These are phyloP conservation scores for Oropetium thomaeum DNA, from an alignment of 176 grass and related monocot genomes.

Conservation along the genomic window DNA sequence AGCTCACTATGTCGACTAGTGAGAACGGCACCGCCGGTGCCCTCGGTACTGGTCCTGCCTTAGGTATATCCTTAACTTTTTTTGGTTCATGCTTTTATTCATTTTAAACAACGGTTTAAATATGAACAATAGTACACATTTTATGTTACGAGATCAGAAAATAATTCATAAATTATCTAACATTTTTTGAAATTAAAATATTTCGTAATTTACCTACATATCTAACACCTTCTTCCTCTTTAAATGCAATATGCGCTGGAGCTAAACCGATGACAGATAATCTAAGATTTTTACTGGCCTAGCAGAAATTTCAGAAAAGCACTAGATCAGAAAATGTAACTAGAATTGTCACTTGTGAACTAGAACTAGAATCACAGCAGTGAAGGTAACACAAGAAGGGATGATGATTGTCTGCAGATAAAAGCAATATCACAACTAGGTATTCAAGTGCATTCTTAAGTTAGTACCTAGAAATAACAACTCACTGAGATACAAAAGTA, in stretches of 20 bases:
- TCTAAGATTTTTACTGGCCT: slow-evolving; percentile 13
- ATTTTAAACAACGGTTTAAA: no score
- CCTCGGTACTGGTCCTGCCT: no score
- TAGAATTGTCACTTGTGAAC: background rate
- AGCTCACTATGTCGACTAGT: no score
- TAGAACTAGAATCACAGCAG: background rate
- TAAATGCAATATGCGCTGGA: slow-evolving; percentile 62
- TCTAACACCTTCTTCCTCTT: slow-evolving; percentile 76
- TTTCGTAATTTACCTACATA: no score
- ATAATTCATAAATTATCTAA: no score
- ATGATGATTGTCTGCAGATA: background rate
- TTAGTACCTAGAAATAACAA: background rate
- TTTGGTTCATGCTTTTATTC: no score
- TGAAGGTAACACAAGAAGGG: background rate
- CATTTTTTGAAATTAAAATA: no score
- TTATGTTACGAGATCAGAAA: no score
- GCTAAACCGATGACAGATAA: slow-evolving; percentile 90
- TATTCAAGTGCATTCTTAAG: background rate
- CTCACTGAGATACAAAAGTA: background rate
- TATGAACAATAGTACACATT: no score
- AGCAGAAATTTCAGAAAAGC: slow-evolving; percentile 7
- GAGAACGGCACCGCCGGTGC: no score
- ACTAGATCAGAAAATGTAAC: background rate
- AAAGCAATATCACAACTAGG: background rate
- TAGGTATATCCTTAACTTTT: no score